Evolutionary conservation across 2,329 filamentous ascomycete genomes (phyloP).

Genomic region (Sporothrix brunneoviolacea): DNA sequence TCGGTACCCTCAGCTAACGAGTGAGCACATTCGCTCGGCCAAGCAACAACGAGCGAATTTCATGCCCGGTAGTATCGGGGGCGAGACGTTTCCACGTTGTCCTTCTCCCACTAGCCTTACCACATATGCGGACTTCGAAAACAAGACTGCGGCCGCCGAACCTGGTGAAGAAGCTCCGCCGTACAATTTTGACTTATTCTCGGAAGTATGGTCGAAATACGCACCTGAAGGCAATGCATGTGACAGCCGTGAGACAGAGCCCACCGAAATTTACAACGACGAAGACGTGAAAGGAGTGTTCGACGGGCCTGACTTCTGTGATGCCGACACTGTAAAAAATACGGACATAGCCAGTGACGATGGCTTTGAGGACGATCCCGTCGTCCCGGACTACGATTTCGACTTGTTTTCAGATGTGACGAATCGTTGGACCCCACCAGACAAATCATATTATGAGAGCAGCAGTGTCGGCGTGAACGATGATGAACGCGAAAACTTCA

Average conservation of each 20-base stretch:
- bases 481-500: no score
- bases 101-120: no score
- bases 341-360: not conserved
- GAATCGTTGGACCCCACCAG: not conserved
- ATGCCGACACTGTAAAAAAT: not conserved
- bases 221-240: not conserved
- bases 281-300: not conserved
- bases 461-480: no score
- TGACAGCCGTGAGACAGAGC: not conserved
- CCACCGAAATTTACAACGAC: not conserved
- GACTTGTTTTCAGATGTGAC: constrained; percentile 13
- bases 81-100: no score
- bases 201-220: not conserved
- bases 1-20: not conserved
- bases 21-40: not conserved
- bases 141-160: not conserved
- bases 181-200: constrained; percentile 15
- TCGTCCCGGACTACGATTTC: constrained; percentile 15
- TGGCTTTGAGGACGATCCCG: not conserved
- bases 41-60: not conserved
- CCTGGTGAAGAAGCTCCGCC: constrained; percentile 6
- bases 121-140: no score
- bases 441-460: not conserved
- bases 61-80: no score
- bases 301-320: not conserved